Evolutionary conservation across 2,329 filamentous ascomycete genomes (phyloP), one percentile per base, ranked within the genome.

Genomic region (Whalleya microplaca): DNA sequence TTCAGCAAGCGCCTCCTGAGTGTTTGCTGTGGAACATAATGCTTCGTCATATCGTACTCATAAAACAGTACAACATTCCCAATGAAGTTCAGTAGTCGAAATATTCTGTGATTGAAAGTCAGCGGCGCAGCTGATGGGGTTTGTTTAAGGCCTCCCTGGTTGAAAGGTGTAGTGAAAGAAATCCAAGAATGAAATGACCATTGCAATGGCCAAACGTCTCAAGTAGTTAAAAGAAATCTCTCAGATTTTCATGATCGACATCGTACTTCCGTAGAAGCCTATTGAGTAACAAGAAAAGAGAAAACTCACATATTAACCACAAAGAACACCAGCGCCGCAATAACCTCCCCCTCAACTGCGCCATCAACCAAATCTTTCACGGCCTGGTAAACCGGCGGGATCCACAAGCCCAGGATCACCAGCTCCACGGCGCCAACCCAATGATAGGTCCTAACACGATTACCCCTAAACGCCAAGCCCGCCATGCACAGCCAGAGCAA

Each of bases 21-120:
- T 0, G 70, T 64, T 48, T 70, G 62, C 23, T 64, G 55, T 7
- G 74, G 72, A 32, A 69, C 66, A 49, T 72, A 67, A 40, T 73
- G 74, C 5, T 64, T 71, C 63, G 74, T 77, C 37, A 74, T 61
- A 52, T 75, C 71, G 59, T 73, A 76, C 55, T 77, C 74, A 59
- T 52, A 69, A 10, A 72, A 48, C 23, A 79, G 67, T 19, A 76
- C 56, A 3, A 72, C 40, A 55, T 76, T 77, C 14, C 76, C 76
- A 2, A 76, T 32, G 12, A 68, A 61, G 51, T 78, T 78, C 8
- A 78, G 54, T 8, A 75, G 57, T 5, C 76, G 73, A 42, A 75
- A 75, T 1, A 73, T 8, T 46, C 76, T 78, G 27, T 21, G 45
- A 37, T 14, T 8, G 2, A 27, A 10, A 14, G 32, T 41, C 37